Base-by-base conservation (phyloP, 2,329 filamentous ascomycete genomes). In the Alternaria viburni region DNA sequence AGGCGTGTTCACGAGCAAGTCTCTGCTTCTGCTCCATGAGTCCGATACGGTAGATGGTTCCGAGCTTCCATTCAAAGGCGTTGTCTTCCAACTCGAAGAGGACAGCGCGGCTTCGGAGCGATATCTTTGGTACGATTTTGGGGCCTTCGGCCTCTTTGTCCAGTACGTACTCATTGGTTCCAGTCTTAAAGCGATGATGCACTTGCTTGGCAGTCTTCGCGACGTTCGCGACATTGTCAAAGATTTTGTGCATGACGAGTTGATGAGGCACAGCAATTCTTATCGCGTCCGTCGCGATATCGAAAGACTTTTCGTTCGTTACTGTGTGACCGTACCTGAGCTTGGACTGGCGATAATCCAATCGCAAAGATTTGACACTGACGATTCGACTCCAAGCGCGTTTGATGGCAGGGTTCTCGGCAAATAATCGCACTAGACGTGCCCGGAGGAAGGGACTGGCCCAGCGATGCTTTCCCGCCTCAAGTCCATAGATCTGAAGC, bases 51-150 rank as follows among this genome's bases (percentile, higher is more conserved):
- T 98, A 99, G 55, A 99, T 99, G 75, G 93, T 90, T 15, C 94
- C 93, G 10, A 99, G 84, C 77, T 97, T 98, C 92, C 94, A 99
- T 78, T 99, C 96, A 74, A 99, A 99, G 0, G 93, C 91, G 54
- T 96, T 95, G 77, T 99, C 96, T 80, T 99, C 96, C 36, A 99
- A 85, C 75, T 98, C 95, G 62, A 99, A 95, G 3, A 97, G 82
- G 23, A 99, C 85, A 6, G 91, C 92, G 71, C 92, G 91, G 58
- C 91, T 91, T 55, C 93, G 89, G 10, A 99, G 69, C 0, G 93
- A 95, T 21, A 99, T 84, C 74, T 92, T 95, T 2, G 96, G 96
- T 0, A 99, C 89, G 49, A 88, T 84, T 77, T 96, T 98, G 0
- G 96, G 93, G 0, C 87, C 90, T 79, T 97, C 93, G 0, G 96